Evolutionary conservation across 192 early-diverging fungal genomes (phyloP).

Genomic region (Coemansia sp.): DNA sequence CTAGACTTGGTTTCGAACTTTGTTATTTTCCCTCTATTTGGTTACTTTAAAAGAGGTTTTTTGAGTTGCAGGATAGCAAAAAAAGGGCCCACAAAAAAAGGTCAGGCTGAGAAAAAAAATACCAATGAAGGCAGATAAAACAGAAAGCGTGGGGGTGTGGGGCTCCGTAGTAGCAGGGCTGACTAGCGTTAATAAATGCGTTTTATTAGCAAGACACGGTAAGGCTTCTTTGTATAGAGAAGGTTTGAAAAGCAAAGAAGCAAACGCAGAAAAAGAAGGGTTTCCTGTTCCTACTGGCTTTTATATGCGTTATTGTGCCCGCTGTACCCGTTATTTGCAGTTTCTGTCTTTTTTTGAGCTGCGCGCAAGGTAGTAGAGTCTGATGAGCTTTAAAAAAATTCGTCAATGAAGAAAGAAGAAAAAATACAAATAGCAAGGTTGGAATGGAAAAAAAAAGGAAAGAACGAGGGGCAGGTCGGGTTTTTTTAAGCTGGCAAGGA

Average conservation of each 20-base stretch:
- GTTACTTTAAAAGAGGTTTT: not conserved
- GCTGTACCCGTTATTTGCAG: not conserved
- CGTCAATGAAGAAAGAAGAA: conserved; percentile 1
- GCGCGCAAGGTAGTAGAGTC: not conserved
- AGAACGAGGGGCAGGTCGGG: not conserved
- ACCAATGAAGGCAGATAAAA: not conserved
- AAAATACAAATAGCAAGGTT: not conserved
- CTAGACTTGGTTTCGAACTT: not conserved
- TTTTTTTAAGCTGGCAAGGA: too few species aligned
- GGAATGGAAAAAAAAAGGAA: conserved; percentile 2
- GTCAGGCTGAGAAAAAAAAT: conserved; percentile 1
- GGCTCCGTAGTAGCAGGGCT: not conserved
- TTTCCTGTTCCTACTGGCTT: not conserved
- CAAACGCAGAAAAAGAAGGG: not conserved
- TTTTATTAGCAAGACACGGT: too few species aligned
- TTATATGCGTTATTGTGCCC: not conserved
- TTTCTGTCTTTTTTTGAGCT: not conserved
- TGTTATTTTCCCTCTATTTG: not conserved
- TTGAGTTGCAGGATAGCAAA: not conserved
- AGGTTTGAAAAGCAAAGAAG: too few species aligned
- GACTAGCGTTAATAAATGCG: not conserved
- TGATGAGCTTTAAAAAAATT: not conserved
- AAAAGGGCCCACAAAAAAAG: not conserved
- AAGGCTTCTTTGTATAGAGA: not conserved
- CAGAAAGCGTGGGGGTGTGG: not conserved